A percentile compares a stretch with the other conserved stretches of the same genome.
phyloP scores from a whole-genome alignment of 345 rosid species.

The Citrus medica region DNA sequence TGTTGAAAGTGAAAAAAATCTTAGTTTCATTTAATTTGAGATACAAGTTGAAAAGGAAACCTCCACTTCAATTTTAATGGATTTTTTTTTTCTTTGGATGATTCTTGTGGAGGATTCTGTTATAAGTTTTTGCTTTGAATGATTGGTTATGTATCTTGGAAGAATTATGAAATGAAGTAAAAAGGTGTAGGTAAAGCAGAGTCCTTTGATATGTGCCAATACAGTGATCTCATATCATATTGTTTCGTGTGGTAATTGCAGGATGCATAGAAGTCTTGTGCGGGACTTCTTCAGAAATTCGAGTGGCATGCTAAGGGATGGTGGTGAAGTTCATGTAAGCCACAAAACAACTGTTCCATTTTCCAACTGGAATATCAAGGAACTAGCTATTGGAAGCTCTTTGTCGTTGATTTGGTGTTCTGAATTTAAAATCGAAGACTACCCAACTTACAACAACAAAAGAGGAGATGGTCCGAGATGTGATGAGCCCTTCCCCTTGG shows the following conservation, averaged over 20 bases:
- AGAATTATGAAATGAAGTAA: too few species aligned
- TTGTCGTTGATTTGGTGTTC: slow-evolving; percentile 17
- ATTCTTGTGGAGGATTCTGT: too few species aligned
- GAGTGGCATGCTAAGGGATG: slow-evolving; percentile 31
- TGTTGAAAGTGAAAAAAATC: too few species aligned
- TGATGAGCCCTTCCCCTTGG: slow-evolving; percentile 49
- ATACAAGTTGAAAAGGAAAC: too few species aligned
- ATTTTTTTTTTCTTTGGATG: too few species aligned
- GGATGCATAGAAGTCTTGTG: slow-evolving; percentile 49
- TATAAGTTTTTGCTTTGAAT: too few species aligned
- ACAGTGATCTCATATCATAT: neutral
- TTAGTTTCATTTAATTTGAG: too few species aligned
- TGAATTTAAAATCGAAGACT: slow-evolving; percentile 34
- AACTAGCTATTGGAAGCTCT: slow-evolving; percentile 38
- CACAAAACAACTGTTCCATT: slow-evolving; percentile 56
- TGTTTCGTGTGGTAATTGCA: slow-evolving; percentile 10
- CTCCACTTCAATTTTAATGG: too few species aligned
- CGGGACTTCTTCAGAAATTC: slow-evolving; percentile 43
- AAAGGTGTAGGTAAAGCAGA: neutral
- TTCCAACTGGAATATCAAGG: slow-evolving; percentile 23
- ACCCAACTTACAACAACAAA: slow-evolving; percentile 52
- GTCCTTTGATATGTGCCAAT: neutral
- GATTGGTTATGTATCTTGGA: too few species aligned
- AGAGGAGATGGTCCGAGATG: slow-evolving; percentile 48
- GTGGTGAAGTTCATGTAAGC: slow-evolving; percentile 32